A percentile compares a stretch with the other conserved stretches of the same genome.
phyloP scores from a whole-genome alignment of 345 rosid species.

The Crucihimalaya himalaica region DNA sequence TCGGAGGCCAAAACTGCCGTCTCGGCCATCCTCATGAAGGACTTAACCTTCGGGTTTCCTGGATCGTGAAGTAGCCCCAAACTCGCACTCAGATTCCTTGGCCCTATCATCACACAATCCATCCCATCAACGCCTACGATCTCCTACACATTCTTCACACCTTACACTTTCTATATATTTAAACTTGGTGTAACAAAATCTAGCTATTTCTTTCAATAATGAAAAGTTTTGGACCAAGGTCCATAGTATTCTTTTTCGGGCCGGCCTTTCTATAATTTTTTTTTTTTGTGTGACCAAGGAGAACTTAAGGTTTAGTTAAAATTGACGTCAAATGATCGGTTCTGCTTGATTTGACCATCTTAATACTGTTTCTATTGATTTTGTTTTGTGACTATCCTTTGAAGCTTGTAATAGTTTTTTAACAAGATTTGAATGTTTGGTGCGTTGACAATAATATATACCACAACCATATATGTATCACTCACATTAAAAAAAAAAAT shows the following conservation, averaged over 20 bases:
- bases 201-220: too few relatives aligned
- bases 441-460: neutral
- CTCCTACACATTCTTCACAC: slow-evolving; percentile 56
- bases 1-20: slow-evolving; percentile 51
- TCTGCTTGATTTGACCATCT: neutral
- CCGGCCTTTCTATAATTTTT: too few relatives aligned
- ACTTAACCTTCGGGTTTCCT: slow-evolving; percentile 58
- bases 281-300: neutral
- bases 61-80: slow-evolving; percentile 86
- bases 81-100: slow-evolving; percentile 81
- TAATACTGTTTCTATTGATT: neutral
- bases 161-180: slow-evolving; percentile 70
- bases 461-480: neutral
- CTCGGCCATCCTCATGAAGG: slow-evolving; percentile 58
- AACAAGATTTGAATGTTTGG: slow-evolving; percentile 4
- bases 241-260: too few relatives aligned
- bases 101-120: slow-evolving; percentile 88
- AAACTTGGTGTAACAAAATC: too few relatives aligned
- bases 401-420: neutral
- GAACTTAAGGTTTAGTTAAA: neutral
- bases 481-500: neutral
- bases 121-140: slow-evolving; percentile 77
- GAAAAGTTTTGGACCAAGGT: too few relatives aligned
- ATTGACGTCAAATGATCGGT: neutral
- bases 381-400: neutral